Evolutionary conservation across 2,329 filamentous ascomycete species (phyloP), one percentile per base, ranked within the genome.

Genomic region (Arthrinium phaeospermum): DNA sequence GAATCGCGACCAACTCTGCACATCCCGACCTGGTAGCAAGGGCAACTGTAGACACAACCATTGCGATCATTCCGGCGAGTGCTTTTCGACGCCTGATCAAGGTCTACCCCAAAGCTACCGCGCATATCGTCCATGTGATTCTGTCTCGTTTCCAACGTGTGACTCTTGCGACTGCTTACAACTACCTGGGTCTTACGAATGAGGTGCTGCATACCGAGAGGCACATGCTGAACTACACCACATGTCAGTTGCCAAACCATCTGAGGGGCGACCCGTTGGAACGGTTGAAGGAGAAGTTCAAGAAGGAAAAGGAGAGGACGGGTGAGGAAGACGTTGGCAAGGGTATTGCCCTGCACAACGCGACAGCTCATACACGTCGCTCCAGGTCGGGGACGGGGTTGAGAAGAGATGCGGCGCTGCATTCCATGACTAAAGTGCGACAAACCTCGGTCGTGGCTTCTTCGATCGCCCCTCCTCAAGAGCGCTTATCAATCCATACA

Each of bases 11-110:
- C 14, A 92, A 92, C 75, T 98, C 96, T 19, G 95, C 94, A 0
- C 96, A 99, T 82, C 96, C 96, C 14, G 96, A 99, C 79, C 96
- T 99, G 74, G 94, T 99, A 75, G 96, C 96, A n/a, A 90, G 96
- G 75, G 96, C 96, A 7, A 97, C 95, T 22, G 93, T 97, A 34
- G 97, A 99, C 80, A 99, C 96, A 0, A 99, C 97, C 0, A 98
- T 99, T 82, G 96, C 96, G 7, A 97, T 99, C 75, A 99, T 99
- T 72, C 97, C 97, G 1, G 96, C 96, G 0, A 98, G 95, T 80
- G 97, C 96, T 4, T 99, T 99, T 78, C 91, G 95, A 70, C 91
- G 97, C 12, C 86, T 99, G 70, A 99, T 97, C 69, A 91, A 94
- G 79, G 92, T 98, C 34, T 99, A 98, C 77, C 96, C 96, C 13